Percentiles rank a stretch among this genome's conserved stretches.
Evolutionary conservation across 768 basidiomycete genomes (phyloP).

Genomic region (Amanita rubescens): DNA sequence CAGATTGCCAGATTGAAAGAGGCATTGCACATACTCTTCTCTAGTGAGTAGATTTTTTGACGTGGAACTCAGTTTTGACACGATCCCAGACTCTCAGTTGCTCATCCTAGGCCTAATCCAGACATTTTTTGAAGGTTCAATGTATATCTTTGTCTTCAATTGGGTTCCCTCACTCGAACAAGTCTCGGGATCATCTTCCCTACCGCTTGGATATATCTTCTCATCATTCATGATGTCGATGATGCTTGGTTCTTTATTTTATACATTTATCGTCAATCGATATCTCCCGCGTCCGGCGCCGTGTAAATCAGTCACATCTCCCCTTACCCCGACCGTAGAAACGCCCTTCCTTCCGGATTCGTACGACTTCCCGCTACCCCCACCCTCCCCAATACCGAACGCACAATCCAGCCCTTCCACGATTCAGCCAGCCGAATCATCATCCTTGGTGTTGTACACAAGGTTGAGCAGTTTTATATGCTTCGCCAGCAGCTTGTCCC

Average conservation of each 20-base stretch:
- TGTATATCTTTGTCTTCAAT: conserved; percentile 81
- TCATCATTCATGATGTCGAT: conserved; percentile 76
- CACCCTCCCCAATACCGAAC: background rate
- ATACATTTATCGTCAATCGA: conserved; percentile 44
- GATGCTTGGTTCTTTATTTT: conserved; percentile 72
- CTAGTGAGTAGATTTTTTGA: conserved; percentile 26
- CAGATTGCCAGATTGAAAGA: conserved; percentile 45
- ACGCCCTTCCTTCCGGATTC: background rate
- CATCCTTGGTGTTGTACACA: conserved; percentile 47
- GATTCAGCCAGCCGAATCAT: conserved; percentile 26
- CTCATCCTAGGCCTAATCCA: conserved; percentile 64
- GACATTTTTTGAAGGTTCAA: conserved; percentile 78
- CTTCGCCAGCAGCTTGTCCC: conserved; percentile 47
- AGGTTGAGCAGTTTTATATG: conserved; percentile 62
- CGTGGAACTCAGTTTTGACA: background rate
- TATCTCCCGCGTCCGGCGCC: conserved; percentile 11
- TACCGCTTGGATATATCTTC: conserved; percentile 76
- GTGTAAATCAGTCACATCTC: background rate
- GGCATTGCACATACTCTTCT: conserved; percentile 50
- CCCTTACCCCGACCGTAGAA: background rate
- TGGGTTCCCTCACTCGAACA: conserved; percentile 78
- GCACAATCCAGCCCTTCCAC: background rate
- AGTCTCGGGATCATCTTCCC: conserved; percentile 31
- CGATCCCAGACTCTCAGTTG: conserved; percentile 45
- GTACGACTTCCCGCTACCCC: background rate